These are phyloP conservation scores for Ophiocordyceps sinensis DNA, from an alignment of 2,329 filamentous ascomycete genomes.

Conservation along the genomic window DNA sequence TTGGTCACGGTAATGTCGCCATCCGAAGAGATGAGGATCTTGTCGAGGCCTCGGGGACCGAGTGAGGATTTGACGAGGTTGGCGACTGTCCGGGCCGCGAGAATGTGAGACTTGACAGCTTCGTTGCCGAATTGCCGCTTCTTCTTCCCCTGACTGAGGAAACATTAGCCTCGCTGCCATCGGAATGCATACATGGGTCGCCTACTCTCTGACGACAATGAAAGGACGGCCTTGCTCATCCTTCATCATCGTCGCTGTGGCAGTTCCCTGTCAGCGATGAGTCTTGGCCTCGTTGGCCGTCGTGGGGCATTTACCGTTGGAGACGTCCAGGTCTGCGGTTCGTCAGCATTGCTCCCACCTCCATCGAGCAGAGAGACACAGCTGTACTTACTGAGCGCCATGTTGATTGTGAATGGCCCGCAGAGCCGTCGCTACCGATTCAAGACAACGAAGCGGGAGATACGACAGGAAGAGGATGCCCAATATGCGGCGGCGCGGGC, in stretches of 20 bases:
- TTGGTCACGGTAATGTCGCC: slow-evolving; percentile 99
- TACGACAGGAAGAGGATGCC: slow-evolving; percentile 2
- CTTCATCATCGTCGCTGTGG: slow-evolving; percentile 62
- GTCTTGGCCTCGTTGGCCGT: slow-evolving; percentile 1
- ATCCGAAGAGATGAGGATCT: slow-evolving; percentile 96
- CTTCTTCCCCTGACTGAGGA: slow-evolving; percentile 79
- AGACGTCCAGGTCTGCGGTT: slow-evolving; percentile 60
- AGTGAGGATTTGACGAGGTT: slow-evolving; percentile 97
- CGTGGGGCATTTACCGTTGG: slow-evolving; percentile 50
- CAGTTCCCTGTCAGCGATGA: slow-evolving; percentile 7
- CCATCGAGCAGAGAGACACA: not conserved
- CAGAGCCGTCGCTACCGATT: slow-evolving; percentile 11
- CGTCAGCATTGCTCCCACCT: not conserved
- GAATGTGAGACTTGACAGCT: slow-evolving; percentile 95
- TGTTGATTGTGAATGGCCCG: slow-evolving; percentile 15
- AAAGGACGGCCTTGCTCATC: slow-evolving; percentile 96
- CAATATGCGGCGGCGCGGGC: slow-evolving; percentile 11
- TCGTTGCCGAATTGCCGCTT: slow-evolving; percentile 94
- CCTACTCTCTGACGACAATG: slow-evolving; percentile 94
- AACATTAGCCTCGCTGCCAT: slow-evolving; percentile 7
- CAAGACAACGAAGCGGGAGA: not conserved
- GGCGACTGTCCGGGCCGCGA: slow-evolving; percentile 88
- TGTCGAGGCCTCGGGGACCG: slow-evolving; percentile 90
- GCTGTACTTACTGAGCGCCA: slow-evolving; percentile 23
- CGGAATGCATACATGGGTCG: slow-evolving; percentile 9